Conservation (phyloP, 169 alveolate species). For the Plasmodium billcollinsi region DNA sequence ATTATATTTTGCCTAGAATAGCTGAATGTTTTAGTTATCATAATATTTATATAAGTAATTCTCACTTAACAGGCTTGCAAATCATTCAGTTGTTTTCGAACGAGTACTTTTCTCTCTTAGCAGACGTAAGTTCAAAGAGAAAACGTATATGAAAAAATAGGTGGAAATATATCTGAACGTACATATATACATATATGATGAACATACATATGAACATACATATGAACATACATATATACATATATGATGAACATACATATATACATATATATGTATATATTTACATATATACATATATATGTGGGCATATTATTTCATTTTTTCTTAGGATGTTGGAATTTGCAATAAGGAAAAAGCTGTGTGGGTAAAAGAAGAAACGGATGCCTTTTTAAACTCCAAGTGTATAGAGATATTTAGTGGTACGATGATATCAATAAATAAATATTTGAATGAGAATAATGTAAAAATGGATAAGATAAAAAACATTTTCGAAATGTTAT, state of each 20-base stretch:
- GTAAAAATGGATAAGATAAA: conserved; percentile 49
- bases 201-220: neutral
- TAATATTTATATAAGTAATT: conserved; percentile 33
- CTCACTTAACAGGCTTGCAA: conserved; percentile 54
- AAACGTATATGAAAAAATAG: too few species aligned
- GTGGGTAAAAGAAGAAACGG: conserved; percentile 69
- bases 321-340: conserved; percentile 34
- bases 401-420: conserved; percentile 69
- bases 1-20: conserved; percentile 55
- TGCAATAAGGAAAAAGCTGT: conserved; percentile 30
- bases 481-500: conserved; percentile 35
- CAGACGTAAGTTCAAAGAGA: conserved; percentile 27
- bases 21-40: conserved; percentile 64
- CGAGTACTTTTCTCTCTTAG: conserved; percentile 65
- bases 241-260: neutral
- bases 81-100: conserved; percentile 45
- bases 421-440: conserved; percentile 39
- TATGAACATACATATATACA: neutral
- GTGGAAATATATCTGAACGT: neutral
- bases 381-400: conserved; percentile 53
- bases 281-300: too few species aligned
- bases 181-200: neutral
- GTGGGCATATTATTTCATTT: neutral
- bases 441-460: conserved; percentile 38
- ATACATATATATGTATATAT: neutral